Base-by-base conservation (phyloP, 176 grass and related monocot genomes). In the Bolboschoenus planiculmis region DNA sequence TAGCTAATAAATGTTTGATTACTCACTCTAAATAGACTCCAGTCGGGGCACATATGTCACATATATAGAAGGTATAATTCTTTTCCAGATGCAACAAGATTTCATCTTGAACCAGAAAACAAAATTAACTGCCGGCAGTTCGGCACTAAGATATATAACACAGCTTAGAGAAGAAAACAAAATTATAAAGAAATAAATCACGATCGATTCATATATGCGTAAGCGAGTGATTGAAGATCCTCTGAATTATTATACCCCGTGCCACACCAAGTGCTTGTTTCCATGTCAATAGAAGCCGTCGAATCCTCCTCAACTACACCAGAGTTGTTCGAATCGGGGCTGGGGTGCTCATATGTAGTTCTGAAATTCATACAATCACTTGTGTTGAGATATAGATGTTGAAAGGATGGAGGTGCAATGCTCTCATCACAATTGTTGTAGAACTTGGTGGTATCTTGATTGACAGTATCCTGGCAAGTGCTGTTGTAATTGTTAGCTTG, bases 211-310 rank as follows among this genome's bases (percentile, higher is more conserved):
- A 82, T 47, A 82, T 82, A 82, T 62, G 79, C 79, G 47, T 82
- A 82, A 61, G 79, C 79, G 8, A 82, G 56, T 7, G 79, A 65
- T 64, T 82, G 79, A 40, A 82, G 56, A 65, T 82, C 79, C 39
- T 82, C 58, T 15, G 53, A 82, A 27, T 64, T n/a, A 64, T 82
- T 82, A 21, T 61, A 82, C 7, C 56, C 35, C 3, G 39, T 65
- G 20, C 58, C 79, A n/a, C n/a, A n/a, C 79, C 79, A 82, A 62
- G 79, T 36, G 31, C 34, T 64, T 30, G 56, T 29, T 82, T 82
- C 79, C 56, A 82, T 82, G 79, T 82, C 79, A 1, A 65, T 82
- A 44, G 79, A 82, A 29, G 34, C 55, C 7, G 78, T 46, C 13
- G 79, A 82, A 48, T 64, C 56, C 23, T 82, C 79, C 36, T 82